Evolutionary conservation across 2,329 filamentous ascomycete species (phyloP).

Genomic region (Delphinella strobiligena): DNA sequence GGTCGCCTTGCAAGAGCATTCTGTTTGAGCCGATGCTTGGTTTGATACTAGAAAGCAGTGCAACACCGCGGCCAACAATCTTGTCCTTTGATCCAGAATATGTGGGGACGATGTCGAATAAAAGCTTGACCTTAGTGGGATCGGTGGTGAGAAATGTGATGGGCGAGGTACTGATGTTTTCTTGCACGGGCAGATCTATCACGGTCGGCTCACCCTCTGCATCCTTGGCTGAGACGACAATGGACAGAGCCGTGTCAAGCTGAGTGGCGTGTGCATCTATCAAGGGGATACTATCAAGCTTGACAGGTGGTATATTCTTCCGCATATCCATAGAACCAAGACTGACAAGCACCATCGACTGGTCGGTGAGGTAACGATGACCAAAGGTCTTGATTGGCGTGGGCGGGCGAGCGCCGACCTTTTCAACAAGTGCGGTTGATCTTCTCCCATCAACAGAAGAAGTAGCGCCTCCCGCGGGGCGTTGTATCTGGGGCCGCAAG

Average conservation of each 20-base stretch:
- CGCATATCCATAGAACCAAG: constrained; percentile 90
- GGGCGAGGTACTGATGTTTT: constrained; percentile 86
- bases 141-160: constrained; percentile 79
- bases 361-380: constrained; percentile 81
- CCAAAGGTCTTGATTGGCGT: constrained; percentile 92
- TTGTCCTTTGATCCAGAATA: constrained; percentile 76
- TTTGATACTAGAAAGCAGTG: constrained; percentile 74
- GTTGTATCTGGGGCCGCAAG: constrained; percentile 17
- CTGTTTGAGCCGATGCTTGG: constrained; percentile 71
- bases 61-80: constrained; percentile 77
- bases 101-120: constrained; percentile 92
- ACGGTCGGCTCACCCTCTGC: constrained; percentile 78
- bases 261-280: constrained; percentile 83
- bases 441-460: constrained; percentile 45
- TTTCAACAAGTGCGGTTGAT: constrained; percentile 25
- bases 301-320: constrained; percentile 68
- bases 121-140: constrained; percentile 67
- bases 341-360: constrained; percentile 83
- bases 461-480: constrained; percentile 26
- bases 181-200: constrained; percentile 85
- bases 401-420: constrained; percentile 30
- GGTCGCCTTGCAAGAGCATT: constrained; percentile 85
- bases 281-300: constrained; percentile 76
- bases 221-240: constrained; percentile 77
- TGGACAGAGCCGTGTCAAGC: constrained; percentile 82